Conservation (phyloP, 2,329 filamentous ascomycete genomes). For the Aureobasidium pullulans region DNA sequence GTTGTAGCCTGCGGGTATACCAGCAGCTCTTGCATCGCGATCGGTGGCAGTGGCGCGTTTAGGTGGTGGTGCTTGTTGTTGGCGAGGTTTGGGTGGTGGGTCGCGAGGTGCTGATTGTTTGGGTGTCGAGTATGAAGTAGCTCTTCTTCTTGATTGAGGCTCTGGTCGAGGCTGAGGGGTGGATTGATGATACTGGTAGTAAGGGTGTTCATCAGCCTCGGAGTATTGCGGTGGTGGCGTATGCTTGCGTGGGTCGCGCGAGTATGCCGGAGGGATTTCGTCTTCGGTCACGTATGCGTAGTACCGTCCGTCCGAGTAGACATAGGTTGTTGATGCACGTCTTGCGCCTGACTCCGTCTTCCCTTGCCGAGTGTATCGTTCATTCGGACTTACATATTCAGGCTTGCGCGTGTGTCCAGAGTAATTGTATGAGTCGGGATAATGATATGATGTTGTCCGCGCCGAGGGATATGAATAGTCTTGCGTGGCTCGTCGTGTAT, state of each 20-base stretch:
- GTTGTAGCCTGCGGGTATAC: slow-evolving; percentile 83
- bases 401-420: slow-evolving; percentile 43
- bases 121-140: slow-evolving; percentile 30
- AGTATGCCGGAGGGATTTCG: slow-evolving; percentile 31
- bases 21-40: slow-evolving; percentile 55
- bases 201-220: slow-evolving; percentile 44
- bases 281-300: slow-evolving; percentile 34
- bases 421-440: slow-evolving; percentile 31
- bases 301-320: slow-evolving; percentile 50
- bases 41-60: slow-evolving; percentile 47
- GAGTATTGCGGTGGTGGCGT: slow-evolving; percentile 43
- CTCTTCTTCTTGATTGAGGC: slow-evolving; percentile 29
- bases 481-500: slow-evolving; percentile 51
- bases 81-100: slow-evolving; percentile 45
- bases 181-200: slow-evolving; percentile 42
- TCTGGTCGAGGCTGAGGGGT: slow-evolving; percentile 33
- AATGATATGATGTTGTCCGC: slow-evolving; percentile 30
- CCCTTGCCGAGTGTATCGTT: slow-evolving; percentile 30
- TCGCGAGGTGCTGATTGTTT: slow-evolving; percentile 45
- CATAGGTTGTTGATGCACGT: slow-evolving; percentile 41
- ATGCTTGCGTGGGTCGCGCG: slow-evolving; percentile 27
- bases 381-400: slow-evolving; percentile 60
- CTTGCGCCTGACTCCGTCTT: slow-evolving; percentile 17
- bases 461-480: slow-evolving; percentile 33
- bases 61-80: slow-evolving; percentile 31